Percentiles rank a stretch among this genome's conserved stretches.
phyloP scores from a whole-genome alignment of 2,329 filamentous ascomycete genomes.

The Ceratocystis papillata region DNA sequence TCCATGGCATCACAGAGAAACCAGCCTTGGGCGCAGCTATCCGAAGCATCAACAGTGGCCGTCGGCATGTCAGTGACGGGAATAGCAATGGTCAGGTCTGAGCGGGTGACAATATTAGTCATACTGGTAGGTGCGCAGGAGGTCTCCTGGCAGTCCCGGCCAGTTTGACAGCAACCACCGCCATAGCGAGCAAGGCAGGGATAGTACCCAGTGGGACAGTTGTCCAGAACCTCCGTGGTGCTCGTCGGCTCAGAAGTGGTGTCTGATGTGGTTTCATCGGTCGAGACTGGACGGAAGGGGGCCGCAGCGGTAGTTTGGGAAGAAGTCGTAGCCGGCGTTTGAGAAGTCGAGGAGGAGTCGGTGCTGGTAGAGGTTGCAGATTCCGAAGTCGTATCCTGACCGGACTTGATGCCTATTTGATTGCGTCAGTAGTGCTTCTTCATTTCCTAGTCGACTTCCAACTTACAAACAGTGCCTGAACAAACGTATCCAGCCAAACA shows the following conservation, averaged over 20 bases:
- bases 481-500: slow-evolving; percentile 64
- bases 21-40: slow-evolving; percentile 68
- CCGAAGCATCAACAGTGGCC: slow-evolving; percentile 32
- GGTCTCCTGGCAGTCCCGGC: slow-evolving; percentile 69
- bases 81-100: slow-evolving; percentile 59
- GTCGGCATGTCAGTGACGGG: slow-evolving; percentile 41
- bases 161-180: slow-evolving; percentile 76
- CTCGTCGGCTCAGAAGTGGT: slow-evolving; percentile 29
- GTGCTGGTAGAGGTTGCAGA: slow-evolving; percentile 28
- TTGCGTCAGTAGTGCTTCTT: slow-evolving; percentile 10
- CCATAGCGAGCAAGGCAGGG: slow-evolving; percentile 76
- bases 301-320: slow-evolving; percentile 31
- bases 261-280: slow-evolving; percentile 32
- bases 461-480: slow-evolving; percentile 58
- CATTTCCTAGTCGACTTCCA: not conserved
- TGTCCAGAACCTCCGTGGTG: slow-evolving; percentile 33
- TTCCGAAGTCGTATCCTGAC: slow-evolving; percentile 29
- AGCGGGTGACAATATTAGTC: slow-evolving; percentile 54
- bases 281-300: slow-evolving; percentile 27
- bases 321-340: slow-evolving; percentile 35
- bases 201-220: slow-evolving; percentile 84
- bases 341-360: slow-evolving; percentile 25
- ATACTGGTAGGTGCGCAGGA: slow-evolving; percentile 55
- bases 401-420: slow-evolving; percentile 20
- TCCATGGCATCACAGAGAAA: slow-evolving; percentile 51